Evolutionary conservation across 148 eudicot species (phyloP).

Genomic region (Heliosperma pusillum): DNA sequence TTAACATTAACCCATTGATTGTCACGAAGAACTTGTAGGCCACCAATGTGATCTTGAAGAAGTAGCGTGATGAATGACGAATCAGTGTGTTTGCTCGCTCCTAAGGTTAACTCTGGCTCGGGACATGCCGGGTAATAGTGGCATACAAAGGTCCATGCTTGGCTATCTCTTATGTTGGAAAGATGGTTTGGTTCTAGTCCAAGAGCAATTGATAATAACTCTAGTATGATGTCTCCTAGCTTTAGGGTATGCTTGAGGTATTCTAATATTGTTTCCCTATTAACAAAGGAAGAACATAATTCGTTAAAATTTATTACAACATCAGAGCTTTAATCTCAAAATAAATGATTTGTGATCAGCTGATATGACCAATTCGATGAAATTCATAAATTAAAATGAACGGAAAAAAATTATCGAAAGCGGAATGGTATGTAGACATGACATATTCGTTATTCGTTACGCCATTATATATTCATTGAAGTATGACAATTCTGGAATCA

Average conservation of each 20-base stretch:
- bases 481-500: too few species aligned
- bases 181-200: slow-evolving; percentile 31
- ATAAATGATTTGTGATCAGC: too few species aligned
- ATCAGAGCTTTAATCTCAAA: too few species aligned
- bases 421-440: too few species aligned
- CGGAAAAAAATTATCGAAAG: too few species aligned
- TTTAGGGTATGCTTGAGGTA: slow-evolving; percentile 7
- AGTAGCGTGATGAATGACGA: slow-evolving; percentile 32
- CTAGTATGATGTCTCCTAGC: slow-evolving; percentile 19
- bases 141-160: slow-evolving; percentile 12
- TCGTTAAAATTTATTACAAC: too few species aligned
- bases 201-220: slow-evolving; percentile 38
- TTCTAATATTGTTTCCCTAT: slow-evolving; percentile 16
- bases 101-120: slow-evolving; percentile 42
- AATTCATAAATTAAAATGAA: too few species aligned
- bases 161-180: slow-evolving; percentile 21
- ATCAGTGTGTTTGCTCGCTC: slow-evolving; percentile 40
- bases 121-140: slow-evolving; percentile 59
- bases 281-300: too few species aligned
- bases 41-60: slow-evolving; percentile 39
- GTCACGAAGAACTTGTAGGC: slow-evolving; percentile 44
- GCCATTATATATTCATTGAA: too few species aligned
- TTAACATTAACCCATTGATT: slow-evolving; percentile 44
- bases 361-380: too few species aligned
- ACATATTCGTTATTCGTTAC: too few species aligned